These are phyloP conservation scores for Hanseniaspora singularis DNA, from an alignment of 805 yeast genomes.

Conservation along the genomic window DNA sequence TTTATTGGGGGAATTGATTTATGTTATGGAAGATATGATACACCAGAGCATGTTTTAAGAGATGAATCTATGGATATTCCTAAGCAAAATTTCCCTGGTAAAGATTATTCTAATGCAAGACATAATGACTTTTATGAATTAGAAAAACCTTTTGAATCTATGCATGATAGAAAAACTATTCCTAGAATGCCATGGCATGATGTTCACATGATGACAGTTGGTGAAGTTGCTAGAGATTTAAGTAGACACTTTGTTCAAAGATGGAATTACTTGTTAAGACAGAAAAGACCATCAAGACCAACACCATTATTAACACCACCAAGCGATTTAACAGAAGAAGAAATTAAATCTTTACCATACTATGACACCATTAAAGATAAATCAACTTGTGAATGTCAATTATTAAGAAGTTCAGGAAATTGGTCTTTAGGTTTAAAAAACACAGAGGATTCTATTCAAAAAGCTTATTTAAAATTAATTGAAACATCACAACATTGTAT, in stretches of 20 bases:
- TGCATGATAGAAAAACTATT: constrained; percentile 67
- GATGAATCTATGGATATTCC: constrained; percentile 53
- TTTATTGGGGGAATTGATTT: constrained; percentile 93
- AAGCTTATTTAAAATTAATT: constrained; percentile 79
- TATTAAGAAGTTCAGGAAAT: constrained; percentile 74
- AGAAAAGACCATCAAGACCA: constrained; percentile 84
- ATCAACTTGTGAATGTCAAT: constrained; percentile 87
- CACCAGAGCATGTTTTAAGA: constrained; percentile 82
- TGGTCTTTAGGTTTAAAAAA: constrained; percentile 89
- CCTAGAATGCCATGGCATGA: constrained; percentile 99
- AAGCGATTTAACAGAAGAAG: constrained; percentile 66
- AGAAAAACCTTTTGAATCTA: constrained; percentile 77
- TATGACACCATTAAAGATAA: constrained; percentile 34
- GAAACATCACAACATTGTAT: constrained; percentile 88
- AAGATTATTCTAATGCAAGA: constrained; percentile 93
- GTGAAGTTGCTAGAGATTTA: constrained; percentile 86
- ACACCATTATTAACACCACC: constrained; percentile 92
- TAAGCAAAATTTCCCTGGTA: constrained; percentile 75
- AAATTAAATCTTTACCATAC: constrained; percentile 43
- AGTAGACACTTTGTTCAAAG: constrained; percentile 92
- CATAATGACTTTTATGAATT: constrained; percentile 73
- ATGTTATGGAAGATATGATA: constrained; percentile 91
- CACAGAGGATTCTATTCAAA: constrained; percentile 80
- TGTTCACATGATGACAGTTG: constrained; percentile 89
- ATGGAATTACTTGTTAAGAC: constrained; percentile 89